Base-by-base conservation (phyloP, 768 basidiomycete species). In the Leccinellum rugosiceps region DNA sequence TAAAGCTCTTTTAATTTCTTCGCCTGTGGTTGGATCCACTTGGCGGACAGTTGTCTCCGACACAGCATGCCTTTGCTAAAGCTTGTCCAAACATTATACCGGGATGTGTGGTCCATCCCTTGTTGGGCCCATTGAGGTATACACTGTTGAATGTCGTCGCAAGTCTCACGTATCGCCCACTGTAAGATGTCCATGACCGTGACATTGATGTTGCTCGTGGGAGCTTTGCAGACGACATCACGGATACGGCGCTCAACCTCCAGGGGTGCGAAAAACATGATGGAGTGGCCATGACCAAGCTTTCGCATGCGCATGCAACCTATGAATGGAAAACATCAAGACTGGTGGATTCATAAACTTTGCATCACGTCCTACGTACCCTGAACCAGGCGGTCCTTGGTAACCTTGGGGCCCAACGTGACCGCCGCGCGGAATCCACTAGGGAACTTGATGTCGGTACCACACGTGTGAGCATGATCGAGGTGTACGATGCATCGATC, bases 81-180 rank as follows among this genome's bases (percentile, higher is more conserved):
- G 25, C 25, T 25, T 25, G 25, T 25, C 25, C 25, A 25, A 25
- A 4, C 2, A 25, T 25, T 25, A 4, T 25, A 25, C 4, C 25
- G 25, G 25, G 25, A 25, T 25, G 25, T 4, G 25, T 25, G 25
- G 4, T 25, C 25, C 25, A 4, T 25, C 25, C 25, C 25, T 25
- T 25, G 25, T 25, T 25, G 25, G 25, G 25, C 25, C 25, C 25
- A 25, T 25, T 73, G 74, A 14, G 75, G 67, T 46, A 70, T 65
- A 52, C 76, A 63, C 10, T 70, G 72, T 17, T 74, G 63, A 32
- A 81, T 77, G 23, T 78, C 71, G 1, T 55, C 52, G 53, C 79
- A 81, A 4, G 80, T 79, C 60, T 79, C 74, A 2, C 53, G 61
- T 68, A 81, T 78, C 1, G 71, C 63, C 81, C 81, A 82, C 9